These are phyloP conservation scores for Microdochium bolleyi DNA, from an alignment of 2,329 filamentous ascomycete genomes.

Conservation along the genomic window DNA sequence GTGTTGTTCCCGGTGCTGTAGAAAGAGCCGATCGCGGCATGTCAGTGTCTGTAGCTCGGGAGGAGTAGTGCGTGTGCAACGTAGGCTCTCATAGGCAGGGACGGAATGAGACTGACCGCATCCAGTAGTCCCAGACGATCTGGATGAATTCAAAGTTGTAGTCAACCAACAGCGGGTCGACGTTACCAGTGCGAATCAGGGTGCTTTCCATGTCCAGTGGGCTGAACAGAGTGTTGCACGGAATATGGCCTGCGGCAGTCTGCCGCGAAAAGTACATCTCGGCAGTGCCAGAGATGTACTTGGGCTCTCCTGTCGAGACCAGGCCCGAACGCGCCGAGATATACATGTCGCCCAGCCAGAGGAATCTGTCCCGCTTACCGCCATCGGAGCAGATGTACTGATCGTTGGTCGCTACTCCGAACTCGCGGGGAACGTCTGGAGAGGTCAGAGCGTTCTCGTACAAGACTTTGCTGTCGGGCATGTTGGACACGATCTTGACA, in stretches of 20 bases:
- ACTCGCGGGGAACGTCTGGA: constrained; percentile 23
- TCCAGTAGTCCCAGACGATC: not conserved
- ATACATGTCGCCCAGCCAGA: constrained; percentile 33
- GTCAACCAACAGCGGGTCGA: not conserved
- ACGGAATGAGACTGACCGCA: not conserved
- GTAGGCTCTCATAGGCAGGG: too few relatives aligned
- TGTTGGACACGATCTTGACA: constrained; percentile 15
- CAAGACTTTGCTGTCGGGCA: constrained; percentile 19
- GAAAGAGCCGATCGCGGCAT: too few relatives aligned
- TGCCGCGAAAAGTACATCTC: constrained; percentile 15
- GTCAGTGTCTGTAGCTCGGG: too few relatives aligned
- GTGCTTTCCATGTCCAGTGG: not conserved
- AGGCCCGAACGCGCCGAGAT: constrained; percentile 28
- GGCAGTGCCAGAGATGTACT: constrained; percentile 24
- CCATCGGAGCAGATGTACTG: constrained; percentile 30
- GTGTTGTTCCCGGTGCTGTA: not conserved
- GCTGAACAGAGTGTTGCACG: not conserved
- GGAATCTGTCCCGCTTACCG: constrained; percentile 29
- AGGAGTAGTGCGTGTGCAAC: too few relatives aligned
- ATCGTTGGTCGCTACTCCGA: constrained; percentile 22
- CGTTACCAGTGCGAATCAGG: not conserved
- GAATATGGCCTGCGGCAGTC: not conserved
- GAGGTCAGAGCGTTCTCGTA: constrained; percentile 21
- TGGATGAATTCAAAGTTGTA: not conserved
- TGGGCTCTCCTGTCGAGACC: constrained; percentile 23